Conservation (phyloP, 768 basidiomycete species). For the Austroboletus festivus region DNA sequence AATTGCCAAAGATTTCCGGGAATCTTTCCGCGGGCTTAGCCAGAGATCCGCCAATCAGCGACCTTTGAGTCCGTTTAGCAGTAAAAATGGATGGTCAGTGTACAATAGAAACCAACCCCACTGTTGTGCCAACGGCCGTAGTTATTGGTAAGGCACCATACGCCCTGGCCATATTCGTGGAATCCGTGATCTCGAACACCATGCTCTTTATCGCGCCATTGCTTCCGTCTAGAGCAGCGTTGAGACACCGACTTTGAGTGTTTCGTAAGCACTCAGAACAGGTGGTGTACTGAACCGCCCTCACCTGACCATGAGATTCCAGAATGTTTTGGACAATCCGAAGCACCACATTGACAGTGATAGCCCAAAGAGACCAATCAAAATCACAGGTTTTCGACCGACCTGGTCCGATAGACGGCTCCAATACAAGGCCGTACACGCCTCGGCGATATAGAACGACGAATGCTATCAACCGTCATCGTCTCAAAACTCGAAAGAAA, state of each 20-base stretch:
- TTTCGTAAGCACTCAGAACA: neutral
- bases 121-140: conserved; percentile 44
- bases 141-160: conserved; percentile 58
- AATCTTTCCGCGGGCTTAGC: conserved; percentile 66
- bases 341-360: conserved; percentile 47
- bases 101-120: conserved; percentile 36
- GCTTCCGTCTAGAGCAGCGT: conserved; percentile 56
- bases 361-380: conserved; percentile 44
- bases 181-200: conserved; percentile 40
- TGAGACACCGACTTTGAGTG: conserved; percentile 38
- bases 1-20: conserved; percentile 54
- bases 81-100: neutral
- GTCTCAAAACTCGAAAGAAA: neutral
- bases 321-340: conserved; percentile 46
- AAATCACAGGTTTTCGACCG: conserved; percentile 47
- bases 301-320: conserved; percentile 43
- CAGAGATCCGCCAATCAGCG: conserved; percentile 64
- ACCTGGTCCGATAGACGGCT: conserved; percentile 48
- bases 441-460: conserved; percentile 48
- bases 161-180: conserved; percentile 34
- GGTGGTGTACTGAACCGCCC: neutral
- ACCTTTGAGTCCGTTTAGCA: conserved; percentile 37
- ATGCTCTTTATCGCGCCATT: conserved; percentile 48
- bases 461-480: conserved; percentile 37
- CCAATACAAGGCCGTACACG: conserved; percentile 47